A percentile compares a stretch with the other conserved stretches of the same genome.
Evolutionary conservation across 768 basidiomycete genomes (phyloP).

Genomic region (Lactifluus piperatus): DNA sequence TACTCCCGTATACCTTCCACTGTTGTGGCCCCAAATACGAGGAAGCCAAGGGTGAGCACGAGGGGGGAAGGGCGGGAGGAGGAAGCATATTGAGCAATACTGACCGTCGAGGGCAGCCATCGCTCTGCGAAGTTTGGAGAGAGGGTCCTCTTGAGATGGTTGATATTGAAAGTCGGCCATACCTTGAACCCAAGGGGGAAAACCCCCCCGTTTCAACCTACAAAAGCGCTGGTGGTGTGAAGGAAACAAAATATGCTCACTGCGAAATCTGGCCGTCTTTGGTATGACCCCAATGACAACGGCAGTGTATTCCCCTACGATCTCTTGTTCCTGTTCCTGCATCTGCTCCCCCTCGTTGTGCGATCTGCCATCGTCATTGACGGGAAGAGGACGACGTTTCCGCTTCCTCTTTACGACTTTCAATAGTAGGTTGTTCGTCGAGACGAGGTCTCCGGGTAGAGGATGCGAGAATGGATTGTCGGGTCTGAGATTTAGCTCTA

Average conservation of each 20-base stretch:
- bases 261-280: slow-evolving; percentile 83
- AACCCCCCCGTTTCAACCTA: neutral
- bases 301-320: slow-evolving; percentile 62
- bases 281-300: slow-evolving; percentile 66
- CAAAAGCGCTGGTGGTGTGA: neutral
- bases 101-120: slow-evolving; percentile 81
- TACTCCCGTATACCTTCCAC: slow-evolving; percentile 72
- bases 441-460: slow-evolving; percentile 68
- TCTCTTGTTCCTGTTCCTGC: too few species aligned
- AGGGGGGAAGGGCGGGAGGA: neutral
- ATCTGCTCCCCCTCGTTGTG: neutral
- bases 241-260: slow-evolving; percentile 37
- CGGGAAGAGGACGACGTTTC: slow-evolving; percentile 27
- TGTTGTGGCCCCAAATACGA: slow-evolving; percentile 27
- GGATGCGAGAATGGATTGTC: slow-evolving; percentile 77
- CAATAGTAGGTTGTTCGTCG: slow-evolving; percentile 73
- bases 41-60: neutral
- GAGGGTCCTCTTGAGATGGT: slow-evolving; percentile 62
- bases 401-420: slow-evolving; percentile 72
- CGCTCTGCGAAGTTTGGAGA: slow-evolving; percentile 56
- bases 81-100: slow-evolving; percentile 18
- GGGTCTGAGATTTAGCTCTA: slow-evolving; percentile 73
- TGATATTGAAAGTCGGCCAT: slow-evolving; percentile 93
- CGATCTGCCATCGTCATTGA: slow-evolving; percentile 14
- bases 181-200: slow-evolving; percentile 43